phyloP scores from a whole-genome alignment of 306 rosid species.

The Trichosanthes truncata region DNA sequence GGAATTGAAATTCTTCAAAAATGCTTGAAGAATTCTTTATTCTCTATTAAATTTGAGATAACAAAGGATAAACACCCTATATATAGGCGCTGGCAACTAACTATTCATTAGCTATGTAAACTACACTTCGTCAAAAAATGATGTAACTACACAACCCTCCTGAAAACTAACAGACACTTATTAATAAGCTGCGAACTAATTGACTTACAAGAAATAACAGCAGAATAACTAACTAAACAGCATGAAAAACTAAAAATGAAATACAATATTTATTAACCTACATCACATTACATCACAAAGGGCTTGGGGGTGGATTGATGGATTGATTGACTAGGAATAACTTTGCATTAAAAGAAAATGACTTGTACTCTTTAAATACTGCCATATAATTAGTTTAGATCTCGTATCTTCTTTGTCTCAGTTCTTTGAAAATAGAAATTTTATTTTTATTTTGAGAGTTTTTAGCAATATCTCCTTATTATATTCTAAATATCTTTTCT shows the following conservation, averaged over 20 bases:
- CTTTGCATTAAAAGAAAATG: background rate
- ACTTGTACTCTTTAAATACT: background rate
- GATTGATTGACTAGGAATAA: no score
- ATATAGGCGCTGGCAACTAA: no score
- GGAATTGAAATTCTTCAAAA: no score
- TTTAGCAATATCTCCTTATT: background rate
- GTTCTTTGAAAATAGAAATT: background rate
- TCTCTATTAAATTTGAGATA: no score
- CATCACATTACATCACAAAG: background rate
- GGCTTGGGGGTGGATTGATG: no score
- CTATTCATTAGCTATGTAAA: no score
- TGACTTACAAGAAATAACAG: no score
- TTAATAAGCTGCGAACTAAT: background rate
- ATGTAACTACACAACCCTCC: no score
- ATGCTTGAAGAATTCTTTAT: no score
- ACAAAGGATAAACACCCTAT: no score
- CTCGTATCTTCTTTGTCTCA: background rate
- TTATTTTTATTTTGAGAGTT: background rate
- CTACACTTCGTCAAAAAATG: no score
- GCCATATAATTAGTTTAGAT: background rate
- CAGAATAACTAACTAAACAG: background rate
- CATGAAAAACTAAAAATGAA: background rate
- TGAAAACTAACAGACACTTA: no score
- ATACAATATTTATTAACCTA: background rate
- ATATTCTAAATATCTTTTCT: background rate